Evolutionary conservation across 805 yeast species (phyloP).

Genomic region (Komagataella pastoris): DNA sequence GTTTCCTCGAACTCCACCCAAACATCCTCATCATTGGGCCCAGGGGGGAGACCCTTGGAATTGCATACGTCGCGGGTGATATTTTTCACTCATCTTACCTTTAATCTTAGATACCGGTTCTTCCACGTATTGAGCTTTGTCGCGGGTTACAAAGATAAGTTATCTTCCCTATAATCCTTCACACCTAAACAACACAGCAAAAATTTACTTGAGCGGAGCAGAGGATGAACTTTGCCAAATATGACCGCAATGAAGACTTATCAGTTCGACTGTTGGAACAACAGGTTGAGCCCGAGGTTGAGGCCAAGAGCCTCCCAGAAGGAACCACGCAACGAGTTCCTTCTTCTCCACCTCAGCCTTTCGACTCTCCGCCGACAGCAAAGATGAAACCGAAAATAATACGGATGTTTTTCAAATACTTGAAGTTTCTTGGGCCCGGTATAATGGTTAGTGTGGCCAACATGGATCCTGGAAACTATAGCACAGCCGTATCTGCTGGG

Average conservation of each 20-base stretch:
- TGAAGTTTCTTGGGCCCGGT: constrained; percentile 75
- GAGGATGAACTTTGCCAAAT: not conserved
- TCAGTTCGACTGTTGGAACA: not conserved
- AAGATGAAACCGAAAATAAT: not conserved
- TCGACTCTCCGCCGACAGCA: not conserved
- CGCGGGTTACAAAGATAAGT: not conserved
- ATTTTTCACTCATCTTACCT: not conserved
- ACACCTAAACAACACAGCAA: not conserved
- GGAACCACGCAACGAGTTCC: not conserved
- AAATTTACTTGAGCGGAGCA: not conserved
- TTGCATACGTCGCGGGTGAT: not conserved
- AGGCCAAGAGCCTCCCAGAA: not conserved
- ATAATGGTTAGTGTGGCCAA: constrained; percentile 90
- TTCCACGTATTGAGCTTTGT: not conserved
- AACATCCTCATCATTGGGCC: not conserved
- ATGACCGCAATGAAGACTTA: not conserved
- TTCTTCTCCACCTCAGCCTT: not conserved
- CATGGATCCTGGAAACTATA: constrained; percentile 96
- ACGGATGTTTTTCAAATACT: constrained; percentile 17
- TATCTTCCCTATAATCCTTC: not conserved
- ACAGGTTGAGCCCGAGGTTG: not conserved
- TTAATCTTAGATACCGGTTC: no score
- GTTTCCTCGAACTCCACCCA: not conserved
- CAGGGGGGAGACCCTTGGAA: not conserved
- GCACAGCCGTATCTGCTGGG: constrained; percentile 92